Evolutionary conservation across 495 filamentous ascomycete species (phyloP), one percentile per base, ranked within the genome.

Genomic region (Gamarada debralockiae): DNA sequence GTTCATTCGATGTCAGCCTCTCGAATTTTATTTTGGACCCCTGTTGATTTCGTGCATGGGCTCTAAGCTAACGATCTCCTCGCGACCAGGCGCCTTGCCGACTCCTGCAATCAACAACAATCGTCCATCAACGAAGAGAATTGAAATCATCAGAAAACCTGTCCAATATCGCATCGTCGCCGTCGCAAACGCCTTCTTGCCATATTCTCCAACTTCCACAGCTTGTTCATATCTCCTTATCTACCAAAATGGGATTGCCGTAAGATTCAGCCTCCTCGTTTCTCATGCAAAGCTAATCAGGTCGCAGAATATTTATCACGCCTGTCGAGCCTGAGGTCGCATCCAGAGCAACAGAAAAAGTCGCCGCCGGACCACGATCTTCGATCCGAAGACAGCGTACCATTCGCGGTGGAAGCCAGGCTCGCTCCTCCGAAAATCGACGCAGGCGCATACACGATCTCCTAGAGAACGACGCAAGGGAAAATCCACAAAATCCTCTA

Each of bases 161-260:
- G 37, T 48, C 45, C 14, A 41, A 55, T 45, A 25, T n/a, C 17
- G n/a, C 39, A 42, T 43, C 22, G 13, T 48, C 40, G 33, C 25
- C 23, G 50, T 61, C 58, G 58, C 53, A n/a, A 8, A 49, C 31
- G 9, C n/a, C 31, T 24, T 24, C 21, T 45, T 23, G 27, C 6
- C 22, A 13, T 25, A 21, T 5, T 27, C 20, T 10, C 24, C 33
- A 20, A 27, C 39, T 50, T 57, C 34, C 46, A 17, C 31, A 23
- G 15, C 34, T 24, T 18, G 31, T 25, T 31, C 23, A 58, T 17
- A 50, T 33, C 21, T 18, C 25, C 23, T 43, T 37, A 34, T 50
- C 59, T 33, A 50, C 60, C 58, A 75, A 63, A 67, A 92, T 93
- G 89, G 89, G 89, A 73, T 82, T 91, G 55, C 87, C 85, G 84